These are phyloP conservation scores for Chamaecyparis obtusa DNA, from an alignment of 75 land plant genomes.

Conservation along the genomic window DNA sequence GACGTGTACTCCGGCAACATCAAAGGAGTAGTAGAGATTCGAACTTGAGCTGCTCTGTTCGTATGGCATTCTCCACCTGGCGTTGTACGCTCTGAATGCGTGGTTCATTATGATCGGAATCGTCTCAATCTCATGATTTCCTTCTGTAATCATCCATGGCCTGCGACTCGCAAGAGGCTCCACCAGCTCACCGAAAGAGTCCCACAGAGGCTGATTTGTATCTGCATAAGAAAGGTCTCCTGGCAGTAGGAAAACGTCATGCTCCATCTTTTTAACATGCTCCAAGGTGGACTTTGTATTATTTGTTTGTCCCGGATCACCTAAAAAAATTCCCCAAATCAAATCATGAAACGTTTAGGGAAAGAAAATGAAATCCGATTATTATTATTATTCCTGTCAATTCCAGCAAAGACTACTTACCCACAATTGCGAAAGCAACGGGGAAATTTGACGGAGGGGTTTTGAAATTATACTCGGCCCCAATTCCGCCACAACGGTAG, in stretches of 20 bases:
- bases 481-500: slow-evolving; percentile 52
- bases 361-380: too few relatives aligned
- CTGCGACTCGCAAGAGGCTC: slow-evolving; percentile 43
- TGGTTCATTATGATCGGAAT: slow-evolving; percentile 30
- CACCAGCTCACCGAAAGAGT: slow-evolving; percentile 42
- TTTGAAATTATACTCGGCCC: slow-evolving; percentile 50
- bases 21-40: slow-evolving; percentile 60
- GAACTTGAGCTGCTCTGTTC: slow-evolving; percentile 52
- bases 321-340: slow-evolving; percentile 1
- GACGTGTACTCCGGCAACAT: slow-evolving; percentile 55
- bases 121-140: slow-evolving; percentile 57
- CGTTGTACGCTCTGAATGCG: slow-evolving; percentile 44
- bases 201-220: slow-evolving; percentile 46
- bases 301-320: slow-evolving; percentile 44
- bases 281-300: slow-evolving; percentile 43
- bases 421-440: slow-evolving; percentile 62
- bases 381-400: background rate
- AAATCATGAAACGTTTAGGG: too few relatives aligned
- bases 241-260: slow-evolving; percentile 39
- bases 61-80: slow-evolving; percentile 59
- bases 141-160: slow-evolving; percentile 63
- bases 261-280: slow-evolving; percentile 20
- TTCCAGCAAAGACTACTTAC: slow-evolving; percentile 25
- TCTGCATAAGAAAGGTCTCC: slow-evolving; percentile 65
- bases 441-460: slow-evolving; percentile 68